Evolutionary conservation across 2,329 filamentous ascomycete species (phyloP).

Genomic region (Emmonsiellopsis sp.): DNA sequence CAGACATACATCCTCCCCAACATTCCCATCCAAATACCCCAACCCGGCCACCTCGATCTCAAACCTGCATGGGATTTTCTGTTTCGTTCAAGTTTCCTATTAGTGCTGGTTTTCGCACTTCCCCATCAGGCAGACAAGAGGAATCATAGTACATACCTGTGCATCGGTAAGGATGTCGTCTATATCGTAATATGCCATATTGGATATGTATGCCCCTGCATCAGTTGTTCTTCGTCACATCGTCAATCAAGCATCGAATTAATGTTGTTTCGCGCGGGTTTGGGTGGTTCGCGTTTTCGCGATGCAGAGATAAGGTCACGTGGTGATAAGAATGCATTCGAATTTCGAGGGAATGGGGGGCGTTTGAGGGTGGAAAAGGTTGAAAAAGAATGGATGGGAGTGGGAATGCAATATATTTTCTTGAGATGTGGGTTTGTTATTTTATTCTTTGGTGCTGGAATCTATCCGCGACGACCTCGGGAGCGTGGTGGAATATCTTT

Average conservation of each 20-base stretch:
- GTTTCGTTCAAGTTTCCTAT: no score
- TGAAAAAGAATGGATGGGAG: no score
- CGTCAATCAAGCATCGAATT: no score
- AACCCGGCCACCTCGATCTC: slow-evolving; percentile 80
- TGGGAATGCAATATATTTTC: no score
- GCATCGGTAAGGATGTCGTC: slow-evolving; percentile 40
- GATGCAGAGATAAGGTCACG: not conserved
- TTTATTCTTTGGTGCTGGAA: no score
- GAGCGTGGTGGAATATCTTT: no score
- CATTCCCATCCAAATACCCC: slow-evolving; percentile 81
- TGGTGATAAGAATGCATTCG: not conserved
- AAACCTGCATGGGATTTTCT: slow-evolving; percentile 96
- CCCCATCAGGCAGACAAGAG: not conserved
- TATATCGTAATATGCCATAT: slow-evolving; percentile 40
- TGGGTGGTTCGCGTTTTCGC: not conserved
- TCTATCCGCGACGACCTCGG: no score
- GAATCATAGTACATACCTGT: slow-evolving; percentile 22
- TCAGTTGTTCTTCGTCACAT: no score
- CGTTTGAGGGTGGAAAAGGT: not conserved
- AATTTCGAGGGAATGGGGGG: no score
- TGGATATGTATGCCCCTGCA: slow-evolving; percentile 1
- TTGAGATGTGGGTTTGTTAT: no score
- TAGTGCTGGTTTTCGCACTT: no score
- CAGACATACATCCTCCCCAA: slow-evolving; percentile 46
- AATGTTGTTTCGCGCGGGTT: no score